A percentile compares a stretch with the other conserved stretches of the same genome.
phyloP scores from a whole-genome alignment of 2,329 filamentous ascomycete genomes.

The Lachnellula suecica region DNA sequence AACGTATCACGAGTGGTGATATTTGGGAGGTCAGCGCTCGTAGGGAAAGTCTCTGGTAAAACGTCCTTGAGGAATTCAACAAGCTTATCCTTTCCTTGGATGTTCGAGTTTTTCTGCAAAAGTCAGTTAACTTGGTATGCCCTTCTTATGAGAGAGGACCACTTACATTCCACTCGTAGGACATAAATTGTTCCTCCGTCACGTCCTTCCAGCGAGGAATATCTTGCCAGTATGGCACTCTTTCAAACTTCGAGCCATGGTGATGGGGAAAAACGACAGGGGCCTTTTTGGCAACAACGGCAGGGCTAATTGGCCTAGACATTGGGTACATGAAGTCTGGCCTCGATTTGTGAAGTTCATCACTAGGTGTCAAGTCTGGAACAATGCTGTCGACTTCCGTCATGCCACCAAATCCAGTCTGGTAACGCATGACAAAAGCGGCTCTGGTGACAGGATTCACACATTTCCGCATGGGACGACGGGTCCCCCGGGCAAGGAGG shows the following conservation, averaged over 20 bases:
- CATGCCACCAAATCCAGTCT: background rate
- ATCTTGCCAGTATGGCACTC: slow-evolving; percentile 47
- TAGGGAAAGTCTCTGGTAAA: slow-evolving; percentile 50
- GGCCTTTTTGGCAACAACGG: background rate
- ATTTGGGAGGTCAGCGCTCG: slow-evolving; percentile 29
- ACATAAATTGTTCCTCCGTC: slow-evolving; percentile 47
- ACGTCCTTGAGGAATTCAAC: slow-evolving; percentile 47
- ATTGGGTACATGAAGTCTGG: background rate
- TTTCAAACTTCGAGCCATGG: slow-evolving; percentile 12
- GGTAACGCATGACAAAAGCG: background rate
- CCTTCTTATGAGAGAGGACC: background rate
- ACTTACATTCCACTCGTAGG: slow-evolving; percentile 55
- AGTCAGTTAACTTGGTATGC: background rate
- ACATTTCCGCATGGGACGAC: background rate
- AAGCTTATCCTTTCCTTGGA: slow-evolving; percentile 48
- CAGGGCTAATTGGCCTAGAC: background rate
- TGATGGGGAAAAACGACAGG: background rate
- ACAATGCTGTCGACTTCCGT: background rate
- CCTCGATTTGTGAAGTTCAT: background rate
- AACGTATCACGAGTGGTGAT: slow-evolving; percentile 51
- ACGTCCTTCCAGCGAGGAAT: slow-evolving; percentile 50
- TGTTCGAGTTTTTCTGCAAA: slow-evolving; percentile 38
- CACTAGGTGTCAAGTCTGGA: background rate
- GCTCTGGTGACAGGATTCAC: background rate
- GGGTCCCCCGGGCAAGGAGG: too few relatives aligned